phyloP scores from a whole-genome alignment of 1,284 basidiomycete genomes.

The Rhizopogon parksii region DNA sequence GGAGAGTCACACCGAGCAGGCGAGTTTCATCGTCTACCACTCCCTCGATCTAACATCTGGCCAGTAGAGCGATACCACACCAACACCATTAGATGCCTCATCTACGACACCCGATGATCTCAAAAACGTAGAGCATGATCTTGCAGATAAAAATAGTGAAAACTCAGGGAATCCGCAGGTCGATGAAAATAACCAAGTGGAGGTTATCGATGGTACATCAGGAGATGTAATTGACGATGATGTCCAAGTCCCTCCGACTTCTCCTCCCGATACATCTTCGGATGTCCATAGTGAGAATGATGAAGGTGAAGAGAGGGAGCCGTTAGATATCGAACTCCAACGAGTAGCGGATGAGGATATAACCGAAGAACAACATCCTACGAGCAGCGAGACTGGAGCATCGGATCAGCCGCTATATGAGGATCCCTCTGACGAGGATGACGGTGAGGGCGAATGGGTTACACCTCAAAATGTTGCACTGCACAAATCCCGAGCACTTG shows the following conservation, averaged over 20 bases:
- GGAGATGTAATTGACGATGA: background rate
- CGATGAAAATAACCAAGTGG: too few species aligned
- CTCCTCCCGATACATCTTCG: background rate
- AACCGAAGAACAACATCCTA: background rate
- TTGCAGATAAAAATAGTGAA: too few species aligned
- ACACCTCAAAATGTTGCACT: conserved; percentile 83
- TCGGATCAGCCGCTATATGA: conserved; percentile 46
- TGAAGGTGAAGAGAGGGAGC: conserved; percentile 28
- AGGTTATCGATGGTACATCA: too few species aligned
- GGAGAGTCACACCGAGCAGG: conserved; percentile 17
- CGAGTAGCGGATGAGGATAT: conserved; percentile 12
- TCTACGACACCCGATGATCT: background rate
- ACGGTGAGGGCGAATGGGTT: conserved; percentile 95
- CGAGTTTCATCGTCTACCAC: background rate
- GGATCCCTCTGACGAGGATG: conserved; percentile 70
- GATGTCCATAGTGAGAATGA: background rate
- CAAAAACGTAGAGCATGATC: background rate
- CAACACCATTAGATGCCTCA: conserved; percentile 6
- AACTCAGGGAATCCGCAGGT: too few species aligned
- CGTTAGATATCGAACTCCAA: conserved; percentile 42
- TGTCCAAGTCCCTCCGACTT: background rate
- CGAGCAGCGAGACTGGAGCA: background rate
- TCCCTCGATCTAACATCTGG: background rate
- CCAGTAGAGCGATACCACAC: background rate
- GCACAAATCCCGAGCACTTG: conserved; percentile 86